Percentiles rank a stretch among this genome's conserved stretches.
Conservation (phyloP, 768 basidiomycete genomes). For the Dendrothele bispora region DNA sequence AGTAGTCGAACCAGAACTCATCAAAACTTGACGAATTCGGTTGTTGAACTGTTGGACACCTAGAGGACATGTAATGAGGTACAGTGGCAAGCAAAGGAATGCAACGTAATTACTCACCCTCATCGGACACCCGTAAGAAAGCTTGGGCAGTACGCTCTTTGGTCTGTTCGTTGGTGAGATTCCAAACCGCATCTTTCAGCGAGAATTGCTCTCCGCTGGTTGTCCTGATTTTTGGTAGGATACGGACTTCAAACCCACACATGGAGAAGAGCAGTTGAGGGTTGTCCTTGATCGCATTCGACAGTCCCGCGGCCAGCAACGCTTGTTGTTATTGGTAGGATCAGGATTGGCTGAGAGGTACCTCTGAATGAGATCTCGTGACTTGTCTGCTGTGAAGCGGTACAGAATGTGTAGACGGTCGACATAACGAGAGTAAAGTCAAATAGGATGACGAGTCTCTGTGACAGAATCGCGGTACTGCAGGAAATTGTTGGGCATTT, state of each 20-base stretch:
- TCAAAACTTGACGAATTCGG: constrained; percentile 91
- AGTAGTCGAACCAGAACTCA: constrained; percentile 97
- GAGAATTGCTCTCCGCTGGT: constrained; percentile 97
- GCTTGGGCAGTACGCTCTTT: constrained; percentile 98
- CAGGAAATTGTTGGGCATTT: constrained; percentile 96
- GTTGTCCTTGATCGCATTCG: constrained; percentile 58
- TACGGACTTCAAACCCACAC: constrained; percentile 98
- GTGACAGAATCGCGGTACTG: constrained; percentile 94
- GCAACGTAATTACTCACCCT: constrained; percentile 51
- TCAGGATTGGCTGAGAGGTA: constrained; percentile 97
- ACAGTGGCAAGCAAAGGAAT: not conserved
- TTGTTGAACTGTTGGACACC: constrained; percentile 97
- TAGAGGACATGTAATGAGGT: constrained; percentile 21
- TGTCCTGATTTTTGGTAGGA: constrained; percentile 93
- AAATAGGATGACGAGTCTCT: constrained; percentile 96
- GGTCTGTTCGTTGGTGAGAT: constrained; percentile 92
- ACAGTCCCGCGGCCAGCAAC: constrained; percentile 96
- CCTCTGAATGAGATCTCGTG: constrained; percentile 94
- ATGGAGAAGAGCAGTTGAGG: constrained; percentile 85
- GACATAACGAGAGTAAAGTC: constrained; percentile 97
- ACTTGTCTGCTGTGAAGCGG: constrained; percentile 96
- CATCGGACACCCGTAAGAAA: constrained; percentile 95
- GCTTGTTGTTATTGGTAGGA: constrained; percentile 98
- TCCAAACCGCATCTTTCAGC: constrained; percentile 94
- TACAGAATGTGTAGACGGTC: constrained; percentile 94